phyloP scores from a whole-genome alignment of 768 basidiomycete species.

The Wakefieldia striispora region DNA sequence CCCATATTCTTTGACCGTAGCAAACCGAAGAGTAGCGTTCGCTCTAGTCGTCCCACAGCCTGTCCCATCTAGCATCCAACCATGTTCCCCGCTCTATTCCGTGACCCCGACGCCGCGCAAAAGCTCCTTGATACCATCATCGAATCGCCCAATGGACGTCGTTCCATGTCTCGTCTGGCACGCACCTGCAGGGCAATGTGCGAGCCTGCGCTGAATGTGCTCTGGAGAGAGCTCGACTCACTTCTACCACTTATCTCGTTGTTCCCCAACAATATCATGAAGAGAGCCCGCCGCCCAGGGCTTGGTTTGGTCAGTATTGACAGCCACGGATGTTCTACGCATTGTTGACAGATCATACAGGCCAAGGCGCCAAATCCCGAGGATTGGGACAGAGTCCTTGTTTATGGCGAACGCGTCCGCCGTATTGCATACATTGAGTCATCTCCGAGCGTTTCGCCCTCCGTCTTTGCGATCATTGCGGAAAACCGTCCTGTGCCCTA shows the following conservation, averaged over 20 bases:
- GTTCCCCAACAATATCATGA: constrained; percentile 66
- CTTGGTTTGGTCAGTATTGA: constrained; percentile 70
- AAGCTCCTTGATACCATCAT: constrained; percentile 51
- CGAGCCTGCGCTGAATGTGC: constrained; percentile 65
- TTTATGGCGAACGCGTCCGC: constrained; percentile 65
- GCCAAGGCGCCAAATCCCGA: constrained; percentile 58
- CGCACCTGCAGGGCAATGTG: constrained; percentile 73
- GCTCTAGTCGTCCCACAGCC: constrained; percentile 33
- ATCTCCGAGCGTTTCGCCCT: constrained; percentile 58
- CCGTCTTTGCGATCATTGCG: constrained; percentile 66
- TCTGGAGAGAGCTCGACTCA: constrained; percentile 80
- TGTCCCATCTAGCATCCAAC: constrained; percentile 50
- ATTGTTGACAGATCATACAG: constrained; percentile 33
- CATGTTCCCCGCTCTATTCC: constrained; percentile 53
- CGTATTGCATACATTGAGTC: constrained; percentile 70
- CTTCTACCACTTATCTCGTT: constrained; percentile 68
- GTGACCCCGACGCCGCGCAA: constrained; percentile 57
- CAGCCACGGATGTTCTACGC: not conserved
- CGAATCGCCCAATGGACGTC: constrained; percentile 61
- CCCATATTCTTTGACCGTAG: constrained; percentile 33
- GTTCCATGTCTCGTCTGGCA: constrained; percentile 66
- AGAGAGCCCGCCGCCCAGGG: constrained; percentile 69
- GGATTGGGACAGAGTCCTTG: constrained; percentile 67
- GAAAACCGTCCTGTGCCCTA: constrained; percentile 60
- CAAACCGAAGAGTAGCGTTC: constrained; percentile 27